These are phyloP conservation scores for Hypericum androsaemum DNA, from an alignment of 345 rosid genomes.

Conservation along the genomic window DNA sequence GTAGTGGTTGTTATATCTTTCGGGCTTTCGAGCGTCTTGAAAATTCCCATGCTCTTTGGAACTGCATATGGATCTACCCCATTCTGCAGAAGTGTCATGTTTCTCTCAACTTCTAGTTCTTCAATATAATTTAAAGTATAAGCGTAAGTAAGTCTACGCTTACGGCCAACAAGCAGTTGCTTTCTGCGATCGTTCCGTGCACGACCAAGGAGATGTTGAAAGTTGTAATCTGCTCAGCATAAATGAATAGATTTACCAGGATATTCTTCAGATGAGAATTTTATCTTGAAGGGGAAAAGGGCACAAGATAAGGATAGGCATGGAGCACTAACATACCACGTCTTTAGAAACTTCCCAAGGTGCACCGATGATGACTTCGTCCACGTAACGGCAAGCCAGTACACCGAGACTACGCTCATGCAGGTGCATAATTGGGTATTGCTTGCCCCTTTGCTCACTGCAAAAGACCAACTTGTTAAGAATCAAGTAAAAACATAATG, in stretches of 20 bases:
- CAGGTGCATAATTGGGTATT: constrained; percentile 74
- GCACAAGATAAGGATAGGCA: too few relatives aligned
- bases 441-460: constrained; percentile 60
- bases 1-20: constrained; percentile 62
- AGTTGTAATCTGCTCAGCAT: constrained; percentile 52
- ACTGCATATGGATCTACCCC: constrained; percentile 61
- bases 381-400: constrained; percentile 67
- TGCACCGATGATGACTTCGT: constrained; percentile 76
- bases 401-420: constrained; percentile 77
- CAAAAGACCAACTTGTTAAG: constrained; percentile 10
- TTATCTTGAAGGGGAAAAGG: too few relatives aligned
- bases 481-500: neutral
- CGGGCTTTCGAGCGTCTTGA: constrained; percentile 62
- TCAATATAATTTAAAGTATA: neutral
- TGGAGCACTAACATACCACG: constrained; percentile 35
- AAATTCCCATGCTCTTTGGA: constrained; percentile 72
- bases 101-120: neutral
- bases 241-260: neutral
- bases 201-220: constrained; percentile 76
- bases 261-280: too few relatives aligned
- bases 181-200: constrained; percentile 81
- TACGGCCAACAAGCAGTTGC: constrained; percentile 31
- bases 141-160: constrained; percentile 8
- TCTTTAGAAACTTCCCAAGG: constrained; percentile 64
- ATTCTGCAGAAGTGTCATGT: constrained; percentile 29